Conservation (phyloP, 768 basidiomycete species). For the Dacryopinax primogenitus region DNA sequence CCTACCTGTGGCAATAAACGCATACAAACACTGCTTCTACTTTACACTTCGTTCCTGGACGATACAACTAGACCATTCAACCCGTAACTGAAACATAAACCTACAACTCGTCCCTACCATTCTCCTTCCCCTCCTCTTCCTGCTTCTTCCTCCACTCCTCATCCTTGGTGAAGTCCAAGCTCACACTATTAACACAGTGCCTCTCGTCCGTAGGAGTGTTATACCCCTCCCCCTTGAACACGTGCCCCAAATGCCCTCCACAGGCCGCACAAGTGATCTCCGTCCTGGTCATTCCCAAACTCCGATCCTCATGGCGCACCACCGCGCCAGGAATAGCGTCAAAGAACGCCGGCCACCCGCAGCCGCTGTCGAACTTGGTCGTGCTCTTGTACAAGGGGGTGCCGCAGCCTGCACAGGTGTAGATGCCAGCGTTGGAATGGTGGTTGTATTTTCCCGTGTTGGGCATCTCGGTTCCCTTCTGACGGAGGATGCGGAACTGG, state of each 20-base stretch:
- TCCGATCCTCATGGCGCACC: conserved; percentile 51
- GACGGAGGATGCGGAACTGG: conserved; percentile 71
- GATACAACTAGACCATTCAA: background rate
- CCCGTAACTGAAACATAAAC: background rate
- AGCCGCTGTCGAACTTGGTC: conserved; percentile 86
- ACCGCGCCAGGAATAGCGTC: conserved; percentile 91
- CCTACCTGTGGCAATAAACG: too few species aligned
- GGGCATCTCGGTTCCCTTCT: conserved; percentile 76
- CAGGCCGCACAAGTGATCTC: conserved; percentile 87
- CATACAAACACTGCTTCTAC: too few species aligned
- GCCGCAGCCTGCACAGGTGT: conserved; percentile 65
- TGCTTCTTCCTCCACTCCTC: conserved; percentile 16
- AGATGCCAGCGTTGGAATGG: conserved; percentile 50
- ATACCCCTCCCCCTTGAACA: conserved; percentile 77
- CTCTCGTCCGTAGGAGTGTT: conserved; percentile 69
- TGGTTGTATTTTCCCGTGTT: conserved; percentile 74
- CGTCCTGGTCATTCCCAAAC: conserved; percentile 51
- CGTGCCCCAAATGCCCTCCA: conserved; percentile 87
- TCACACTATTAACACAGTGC: conserved; percentile 83
- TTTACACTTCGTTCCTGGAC: too few species aligned
- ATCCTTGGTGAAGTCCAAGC: conserved; percentile 58
- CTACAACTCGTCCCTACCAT: background rate
- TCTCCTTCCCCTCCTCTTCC: background rate
- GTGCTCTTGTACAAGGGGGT: conserved; percentile 76
- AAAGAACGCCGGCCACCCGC: conserved; percentile 97